Evolutionary conservation across 2,329 filamentous ascomycete species (phyloP), one percentile per base, ranked within the genome.

Genomic region (Metarhizium rileyi): DNA sequence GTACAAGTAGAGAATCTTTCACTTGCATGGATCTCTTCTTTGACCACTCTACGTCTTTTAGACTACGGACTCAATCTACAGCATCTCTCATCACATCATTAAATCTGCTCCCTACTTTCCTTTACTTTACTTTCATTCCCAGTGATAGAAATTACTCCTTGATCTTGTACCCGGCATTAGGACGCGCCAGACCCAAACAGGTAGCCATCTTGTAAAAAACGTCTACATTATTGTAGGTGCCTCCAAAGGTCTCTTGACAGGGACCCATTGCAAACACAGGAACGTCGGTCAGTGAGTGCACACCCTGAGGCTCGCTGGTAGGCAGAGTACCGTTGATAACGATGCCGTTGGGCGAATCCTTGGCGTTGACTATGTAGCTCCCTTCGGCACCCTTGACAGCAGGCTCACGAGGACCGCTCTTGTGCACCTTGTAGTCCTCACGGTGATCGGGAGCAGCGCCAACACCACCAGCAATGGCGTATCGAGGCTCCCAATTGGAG

Each of bases 401-500:
- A 0, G 84, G 79, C 7, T 65, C 60, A 28, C 88, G 79, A 1
- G 86, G 77, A 0, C 81, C 82, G 18, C 74, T 69, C 65, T 80
- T 80, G 70, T 82, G 81, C 14, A 91, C 81, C 55, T 75, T 75
- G 73, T 83, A 94, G 69, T 86, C 78, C 72, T 94, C 88, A 22
- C 86, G 76, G 59, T 76, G 80, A 64, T 94, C 88, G 0, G 88
- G 88, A 61, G 78, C 77, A 28, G 86, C 86, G 45, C 75, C 79
- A 30, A 88, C 66, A 47, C 88, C 88, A 38, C 81, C 77, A 50
- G 86, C 87, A 46, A 94, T 80, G 51, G 86, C 85, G 69, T 91
- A 93, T 28, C 88, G 79, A 14, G 88, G 88, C 63, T 88, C 84
- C 87, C 88, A 93, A 72, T 88, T 89, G 54, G 78, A 74, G 20